phyloP scores from a whole-genome alignment of 306 rosid species.

The Neltuma alba region DNA sequence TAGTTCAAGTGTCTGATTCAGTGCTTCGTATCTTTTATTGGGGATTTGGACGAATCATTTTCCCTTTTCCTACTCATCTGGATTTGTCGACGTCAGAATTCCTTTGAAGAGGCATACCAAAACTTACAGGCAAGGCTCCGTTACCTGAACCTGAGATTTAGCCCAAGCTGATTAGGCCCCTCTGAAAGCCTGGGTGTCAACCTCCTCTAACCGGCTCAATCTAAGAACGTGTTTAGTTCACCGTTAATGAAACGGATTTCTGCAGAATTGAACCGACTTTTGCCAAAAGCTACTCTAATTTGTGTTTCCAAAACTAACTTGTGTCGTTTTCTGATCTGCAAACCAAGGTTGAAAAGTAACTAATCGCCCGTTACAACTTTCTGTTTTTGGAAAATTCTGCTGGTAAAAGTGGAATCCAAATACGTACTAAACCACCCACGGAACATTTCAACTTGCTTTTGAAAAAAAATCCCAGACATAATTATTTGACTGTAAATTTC shows the following conservation, averaged over 20 bases:
- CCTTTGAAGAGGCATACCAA: too few species aligned
- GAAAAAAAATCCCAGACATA: background rate
- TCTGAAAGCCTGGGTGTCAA: background rate
- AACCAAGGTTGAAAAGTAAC: too few species aligned
- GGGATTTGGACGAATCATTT: background rate
- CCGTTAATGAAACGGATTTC: too few species aligned
- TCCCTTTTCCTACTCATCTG: slow-evolving; percentile 1
- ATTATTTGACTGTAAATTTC: background rate
- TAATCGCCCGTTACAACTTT: too few species aligned
- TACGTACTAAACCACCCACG: too few species aligned
- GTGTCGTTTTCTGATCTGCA: background rate
- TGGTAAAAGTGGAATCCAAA: too few species aligned
- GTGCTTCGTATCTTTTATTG: background rate
- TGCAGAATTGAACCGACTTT: too few species aligned
- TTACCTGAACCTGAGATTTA: too few species aligned
- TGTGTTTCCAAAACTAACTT: background rate
- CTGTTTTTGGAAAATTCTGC: background rate
- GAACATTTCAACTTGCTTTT: too few species aligned
- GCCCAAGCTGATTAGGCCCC: too few species aligned
- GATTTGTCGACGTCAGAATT: background rate
- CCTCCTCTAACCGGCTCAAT: background rate
- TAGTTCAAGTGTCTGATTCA: background rate
- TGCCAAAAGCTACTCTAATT: too few species aligned
- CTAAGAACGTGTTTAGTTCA: background rate
- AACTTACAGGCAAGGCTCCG: too few species aligned